phyloP scores from a whole-genome alignment of 106 monocot genomes.

The Dactylorhiza incarnata region DNA sequence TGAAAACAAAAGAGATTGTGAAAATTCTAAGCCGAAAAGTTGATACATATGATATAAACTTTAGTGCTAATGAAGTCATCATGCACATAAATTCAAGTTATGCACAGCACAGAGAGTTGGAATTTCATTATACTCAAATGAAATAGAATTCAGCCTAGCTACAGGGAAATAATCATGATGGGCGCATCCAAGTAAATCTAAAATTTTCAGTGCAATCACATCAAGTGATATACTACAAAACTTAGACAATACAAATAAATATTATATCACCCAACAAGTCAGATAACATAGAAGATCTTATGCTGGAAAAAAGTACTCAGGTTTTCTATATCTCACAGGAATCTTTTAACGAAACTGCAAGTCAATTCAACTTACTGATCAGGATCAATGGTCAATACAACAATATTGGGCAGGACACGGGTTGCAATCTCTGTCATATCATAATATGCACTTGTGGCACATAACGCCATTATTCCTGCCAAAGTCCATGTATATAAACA shows the following conservation, averaged over 20 bases:
- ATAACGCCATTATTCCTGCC: constrained; percentile 93
- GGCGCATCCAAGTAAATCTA: background rate
- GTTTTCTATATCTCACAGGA: background rate
- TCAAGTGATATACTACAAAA: background rate
- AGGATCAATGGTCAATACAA: constrained; percentile 90
- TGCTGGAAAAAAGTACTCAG: background rate
- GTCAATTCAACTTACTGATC: constrained; percentile 49
- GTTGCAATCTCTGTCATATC: constrained; percentile 97
- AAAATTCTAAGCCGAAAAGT: background rate
- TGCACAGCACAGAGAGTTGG: background rate
- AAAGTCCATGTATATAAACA: constrained; percentile 13
- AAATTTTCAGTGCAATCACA: background rate
- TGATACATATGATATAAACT: background rate
- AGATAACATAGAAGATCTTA: background rate
- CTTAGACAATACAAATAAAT: background rate
- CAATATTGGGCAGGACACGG: constrained; percentile 81
- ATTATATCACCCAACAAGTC: background rate
- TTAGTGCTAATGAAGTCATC: background rate
- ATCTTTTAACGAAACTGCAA: background rate
- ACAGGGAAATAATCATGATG: background rate
- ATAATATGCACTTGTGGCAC: constrained; percentile 91
- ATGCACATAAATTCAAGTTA: background rate
- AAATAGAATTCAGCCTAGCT: background rate
- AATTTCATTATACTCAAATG: background rate
- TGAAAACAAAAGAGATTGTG: background rate